Evolutionary conservation across 2,329 filamentous ascomycete species (phyloP), one percentile per base, ranked within the genome.

Genomic region (Aspergillus bombycis): DNA sequence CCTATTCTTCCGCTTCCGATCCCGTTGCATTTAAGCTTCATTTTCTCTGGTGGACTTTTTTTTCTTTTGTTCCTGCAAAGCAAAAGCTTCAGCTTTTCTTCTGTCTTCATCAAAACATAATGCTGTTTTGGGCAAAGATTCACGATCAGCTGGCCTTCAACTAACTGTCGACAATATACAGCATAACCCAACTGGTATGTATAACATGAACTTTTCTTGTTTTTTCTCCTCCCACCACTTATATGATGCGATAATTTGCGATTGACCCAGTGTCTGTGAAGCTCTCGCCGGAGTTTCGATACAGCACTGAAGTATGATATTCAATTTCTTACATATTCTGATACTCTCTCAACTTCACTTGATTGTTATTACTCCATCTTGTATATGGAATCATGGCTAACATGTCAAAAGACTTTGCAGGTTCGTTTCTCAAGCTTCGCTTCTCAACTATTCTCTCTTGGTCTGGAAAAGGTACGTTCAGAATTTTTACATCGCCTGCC

Each of bases 261-360:
- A 94, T 94, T 96, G 93, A 97, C 91, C 86, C 85, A 82, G 80
- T 80, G 80, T 83, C 83, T 88, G 88, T 94, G 93, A 92, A 85
- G 83, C 91, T 88, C 93, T 90, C 91, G 93, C 94, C 93, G 88
- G 93, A 88, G 91, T 86, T 84, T 77, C 89, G 86, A 90, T 89
- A 93, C 89, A 90, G 85, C 82, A 77, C 82, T 83, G 86, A 82
- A 87, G 79, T 84, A 74, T 96, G 93, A 97, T 91, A 96, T 92
- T 93, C 82, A 89, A 70, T 88, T 87, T 94, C 93, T 97, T 97
- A 97, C 93, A 96, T 97, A 96, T 97, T 92, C 93, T 97, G 93
- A 97, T 79, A 72, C 75, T 70, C 75, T 70, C 62, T 64, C 54
- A 52, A 58, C 23, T n/a, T 23, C 62, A 45, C 19, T 62, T 21